phyloP scores from a whole-genome alignment of 371 early-diverging fungal species.

The Nematocida parisii region DNA sequence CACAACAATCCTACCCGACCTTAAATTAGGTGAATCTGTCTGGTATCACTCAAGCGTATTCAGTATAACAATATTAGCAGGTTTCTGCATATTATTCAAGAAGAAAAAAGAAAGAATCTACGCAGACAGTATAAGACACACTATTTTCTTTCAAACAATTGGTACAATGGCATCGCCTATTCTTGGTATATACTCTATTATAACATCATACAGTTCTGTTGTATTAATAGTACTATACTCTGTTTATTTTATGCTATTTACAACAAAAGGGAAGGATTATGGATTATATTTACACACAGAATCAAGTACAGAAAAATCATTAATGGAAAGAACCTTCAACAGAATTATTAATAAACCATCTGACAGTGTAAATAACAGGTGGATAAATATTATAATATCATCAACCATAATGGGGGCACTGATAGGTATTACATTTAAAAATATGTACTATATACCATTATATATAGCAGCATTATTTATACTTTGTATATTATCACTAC shows the following conservation, averaged over 20 bases:
- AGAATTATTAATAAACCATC: neutral
- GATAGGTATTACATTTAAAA: neutral
- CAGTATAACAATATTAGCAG: neutral
- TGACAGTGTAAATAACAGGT: neutral
- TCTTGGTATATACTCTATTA: neutral
- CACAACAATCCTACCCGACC: neutral
- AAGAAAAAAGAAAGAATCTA: neutral
- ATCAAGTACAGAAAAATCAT: neutral
- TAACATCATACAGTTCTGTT: neutral
- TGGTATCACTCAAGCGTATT: neutral
- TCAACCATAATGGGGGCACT: neutral
- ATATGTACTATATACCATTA: neutral
- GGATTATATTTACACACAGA: neutral
- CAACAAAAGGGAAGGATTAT: neutral
- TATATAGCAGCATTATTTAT: neutral
- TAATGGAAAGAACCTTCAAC: neutral
- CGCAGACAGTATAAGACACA: neutral
- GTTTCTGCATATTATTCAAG: conserved; percentile 9
- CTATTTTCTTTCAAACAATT: conserved; percentile 14
- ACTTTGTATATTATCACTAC: neutral
- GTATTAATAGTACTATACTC: neutral
- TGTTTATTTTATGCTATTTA: neutral
- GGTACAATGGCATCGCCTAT: conserved; percentile 7
- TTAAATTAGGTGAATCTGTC: neutral
- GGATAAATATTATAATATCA: neutral